A percentile compares a stretch with the other conserved stretches of the same genome.
Conservation (phyloP, 495 filamentous ascomycete species). For the Hyaloscypha finlandica region DNA sequence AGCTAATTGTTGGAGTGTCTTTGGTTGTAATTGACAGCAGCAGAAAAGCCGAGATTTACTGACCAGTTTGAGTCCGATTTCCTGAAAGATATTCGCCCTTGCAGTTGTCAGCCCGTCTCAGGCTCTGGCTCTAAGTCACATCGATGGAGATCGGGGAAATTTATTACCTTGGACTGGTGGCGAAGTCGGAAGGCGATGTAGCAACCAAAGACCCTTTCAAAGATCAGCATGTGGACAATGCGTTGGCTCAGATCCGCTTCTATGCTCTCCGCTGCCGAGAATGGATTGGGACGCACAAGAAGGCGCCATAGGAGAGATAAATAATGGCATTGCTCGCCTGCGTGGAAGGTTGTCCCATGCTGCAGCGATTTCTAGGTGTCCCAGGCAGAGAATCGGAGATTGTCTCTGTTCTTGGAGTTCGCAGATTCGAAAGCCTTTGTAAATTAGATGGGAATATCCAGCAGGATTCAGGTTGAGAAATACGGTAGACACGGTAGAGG, state of each 20-base stretch:
- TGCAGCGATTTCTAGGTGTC: neutral
- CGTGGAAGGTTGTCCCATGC: slow-evolving; percentile 69
- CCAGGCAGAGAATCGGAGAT: no score
- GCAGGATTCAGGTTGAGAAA: no score
- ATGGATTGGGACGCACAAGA: slow-evolving; percentile 55
- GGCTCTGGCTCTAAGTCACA: neutral
- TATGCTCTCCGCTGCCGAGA: neutral
- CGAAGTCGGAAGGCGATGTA: slow-evolving; percentile 68
- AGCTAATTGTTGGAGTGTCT: neutral
- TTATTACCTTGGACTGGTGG: slow-evolving; percentile 58
- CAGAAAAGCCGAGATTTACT: slow-evolving; percentile 34
- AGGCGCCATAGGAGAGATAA: slow-evolving; percentile 70
- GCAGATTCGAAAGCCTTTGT: no score
- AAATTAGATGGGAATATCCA: no score
- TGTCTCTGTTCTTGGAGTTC: no score
- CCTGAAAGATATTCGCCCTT: slow-evolving; percentile 62
- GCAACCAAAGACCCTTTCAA: slow-evolving; percentile 58
- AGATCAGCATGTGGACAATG: neutral
- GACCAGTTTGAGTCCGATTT: slow-evolving; percentile 77
- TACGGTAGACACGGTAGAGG: no score
- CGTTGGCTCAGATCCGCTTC: neutral
- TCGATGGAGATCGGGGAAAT: neutral
- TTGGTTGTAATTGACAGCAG: neutral
- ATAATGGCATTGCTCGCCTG: slow-evolving; percentile 75
- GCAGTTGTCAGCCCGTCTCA: slow-evolving; percentile 5